Evolutionary conservation across 495 filamentous ascomycete genomes (phyloP).

Genomic region (Friedmanniomyces endolithicus): DNA sequence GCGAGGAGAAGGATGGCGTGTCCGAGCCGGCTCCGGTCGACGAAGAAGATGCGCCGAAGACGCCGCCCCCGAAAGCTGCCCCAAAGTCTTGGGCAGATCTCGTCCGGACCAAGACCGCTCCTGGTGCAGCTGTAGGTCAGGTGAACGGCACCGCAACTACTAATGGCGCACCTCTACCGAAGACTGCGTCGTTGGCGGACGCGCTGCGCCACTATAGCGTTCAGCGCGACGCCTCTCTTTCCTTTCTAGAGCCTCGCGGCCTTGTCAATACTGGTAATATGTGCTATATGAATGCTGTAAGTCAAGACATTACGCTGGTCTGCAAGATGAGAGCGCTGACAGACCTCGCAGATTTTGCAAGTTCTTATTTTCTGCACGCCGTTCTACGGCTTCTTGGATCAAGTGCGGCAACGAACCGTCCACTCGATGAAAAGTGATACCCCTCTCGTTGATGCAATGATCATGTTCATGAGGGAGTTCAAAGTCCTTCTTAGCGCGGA

Average conservation of each 20-base stretch:
- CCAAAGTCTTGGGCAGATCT: conserved; percentile 73
- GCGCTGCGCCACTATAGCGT: conserved; percentile 55
- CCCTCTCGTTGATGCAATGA: conserved; percentile 87
- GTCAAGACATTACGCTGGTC: conserved; percentile 18
- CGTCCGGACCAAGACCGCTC: conserved; percentile 42
- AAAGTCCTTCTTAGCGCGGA: conserved; percentile 65
- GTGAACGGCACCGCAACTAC: conserved; percentile 16
- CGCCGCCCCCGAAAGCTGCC: conserved; percentile 30
- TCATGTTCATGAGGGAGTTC: conserved; percentile 94
- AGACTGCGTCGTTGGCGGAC: conserved; percentile 55
- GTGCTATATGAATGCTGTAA: conserved; percentile 99
- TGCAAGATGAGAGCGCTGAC: neutral
- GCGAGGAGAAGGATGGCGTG: conserved; percentile 18
- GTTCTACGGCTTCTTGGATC: conserved; percentile 88
- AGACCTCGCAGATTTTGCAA: conserved; percentile 64
- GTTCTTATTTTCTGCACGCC: conserved; percentile 83
- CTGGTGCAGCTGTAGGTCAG: conserved; percentile 25
- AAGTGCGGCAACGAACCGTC: conserved; percentile 64
- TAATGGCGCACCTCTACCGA: conserved; percentile 40
- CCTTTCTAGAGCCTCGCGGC: conserved; percentile 86
- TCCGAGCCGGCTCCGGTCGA: conserved; percentile 28
- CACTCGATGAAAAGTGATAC: conserved; percentile 93
- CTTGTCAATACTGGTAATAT: conserved; percentile 96
- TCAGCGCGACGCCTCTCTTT: conserved; percentile 49
- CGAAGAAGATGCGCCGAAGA: conserved; percentile 29